Percentiles rank a stretch among this genome's conserved stretches.
Conservation (phyloP, 75 land plant species). For the Isoetes taiwanensis region DNA sequence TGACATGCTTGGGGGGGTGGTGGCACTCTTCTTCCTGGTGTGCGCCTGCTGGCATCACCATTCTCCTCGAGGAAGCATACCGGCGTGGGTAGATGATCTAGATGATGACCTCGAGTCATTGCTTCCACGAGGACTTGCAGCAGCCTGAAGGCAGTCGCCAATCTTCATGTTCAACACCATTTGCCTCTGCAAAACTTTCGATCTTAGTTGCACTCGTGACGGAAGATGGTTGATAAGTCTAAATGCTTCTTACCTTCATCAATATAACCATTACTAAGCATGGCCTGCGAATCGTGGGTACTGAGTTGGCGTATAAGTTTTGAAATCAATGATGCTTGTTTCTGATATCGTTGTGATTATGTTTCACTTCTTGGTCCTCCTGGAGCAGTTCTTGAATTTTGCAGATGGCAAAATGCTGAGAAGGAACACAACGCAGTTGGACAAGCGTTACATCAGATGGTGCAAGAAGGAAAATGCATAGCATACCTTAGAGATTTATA, state of each 20-base stretch:
- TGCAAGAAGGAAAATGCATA: too few species aligned
- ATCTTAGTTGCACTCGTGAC: conserved; percentile 39
- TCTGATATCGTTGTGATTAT: conserved; percentile 52
- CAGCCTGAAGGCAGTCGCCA: conserved; percentile 96
- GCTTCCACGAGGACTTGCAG: too few species aligned
- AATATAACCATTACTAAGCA: conserved; percentile 37
- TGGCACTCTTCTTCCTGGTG: conserved; percentile 68
- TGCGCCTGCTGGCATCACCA: conserved; percentile 74
- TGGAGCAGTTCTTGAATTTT: conserved; percentile 72
- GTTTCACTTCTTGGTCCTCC: conserved; percentile 82
- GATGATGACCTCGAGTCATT: conserved; percentile 27
- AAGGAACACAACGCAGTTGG: too few species aligned
- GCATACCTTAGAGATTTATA: conserved; percentile 86
- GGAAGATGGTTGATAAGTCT: conserved; percentile 9
- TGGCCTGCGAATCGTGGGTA: conserved; percentile 66
- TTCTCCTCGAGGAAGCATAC: conserved; percentile 51
- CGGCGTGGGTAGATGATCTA: not conserved
- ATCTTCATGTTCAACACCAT: too few species aligned
- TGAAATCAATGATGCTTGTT: conserved; percentile 59
- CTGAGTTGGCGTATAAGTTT: conserved; percentile 74
- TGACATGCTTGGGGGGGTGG: conserved; percentile 48
- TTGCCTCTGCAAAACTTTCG: conserved; percentile 10
- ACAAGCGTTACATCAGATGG: too few species aligned
- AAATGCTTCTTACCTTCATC: conserved; percentile 32
- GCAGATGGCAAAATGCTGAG: too few species aligned